Evolutionary conservation across 805 yeast genomes (phyloP), one percentile per base, ranked within the genome.

Genomic region (Kuraishia cidri): DNA sequence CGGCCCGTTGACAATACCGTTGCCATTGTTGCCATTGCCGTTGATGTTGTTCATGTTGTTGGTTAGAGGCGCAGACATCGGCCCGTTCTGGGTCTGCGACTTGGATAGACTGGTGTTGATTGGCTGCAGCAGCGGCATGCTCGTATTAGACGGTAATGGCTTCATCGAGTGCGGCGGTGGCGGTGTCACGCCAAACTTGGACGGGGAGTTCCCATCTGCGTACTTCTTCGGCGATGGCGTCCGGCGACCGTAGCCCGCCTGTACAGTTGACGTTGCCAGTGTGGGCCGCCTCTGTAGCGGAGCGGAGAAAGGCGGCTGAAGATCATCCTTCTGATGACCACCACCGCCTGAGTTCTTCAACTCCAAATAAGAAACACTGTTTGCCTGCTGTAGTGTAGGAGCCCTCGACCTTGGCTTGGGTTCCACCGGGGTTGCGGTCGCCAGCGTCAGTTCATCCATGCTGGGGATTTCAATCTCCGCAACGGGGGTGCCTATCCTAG

Each of bases 401-500:
- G 73, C 70, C 41, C 68, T 60, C 32, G 55, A 46, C 14, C 47
- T 37, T 6, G 58, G 18, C 8, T 15, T 26, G 12, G 33, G 33
- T 7, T 8, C 18, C 19, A 5, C 10, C 17, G 26, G 11, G 6
- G 29, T 14, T 7, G 23, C 28, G 16, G 26, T 34, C 13, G 33
- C 20, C 20, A 24, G 34, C 13, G 44, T 52, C 27, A 58, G 45
- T 1, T 60, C 64, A 34, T 72, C 79, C 69, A 78, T 73, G 40
- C 68, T 75, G 4, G 90, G 90, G 26, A 81, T 82, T 48, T 80
- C 88, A 38, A 70, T 71, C 38, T 70, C 70, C 19, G 69, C 70
- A 3, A 79, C 64, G 2, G 85, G 80, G 0, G 81, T 70, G 7
- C 72, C 66, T 12, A 62, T 60, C 25, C 72, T 48, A 5, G 62